Conservation (phyloP, 306 rosid species). For the Trifolium fragiferum region DNA sequence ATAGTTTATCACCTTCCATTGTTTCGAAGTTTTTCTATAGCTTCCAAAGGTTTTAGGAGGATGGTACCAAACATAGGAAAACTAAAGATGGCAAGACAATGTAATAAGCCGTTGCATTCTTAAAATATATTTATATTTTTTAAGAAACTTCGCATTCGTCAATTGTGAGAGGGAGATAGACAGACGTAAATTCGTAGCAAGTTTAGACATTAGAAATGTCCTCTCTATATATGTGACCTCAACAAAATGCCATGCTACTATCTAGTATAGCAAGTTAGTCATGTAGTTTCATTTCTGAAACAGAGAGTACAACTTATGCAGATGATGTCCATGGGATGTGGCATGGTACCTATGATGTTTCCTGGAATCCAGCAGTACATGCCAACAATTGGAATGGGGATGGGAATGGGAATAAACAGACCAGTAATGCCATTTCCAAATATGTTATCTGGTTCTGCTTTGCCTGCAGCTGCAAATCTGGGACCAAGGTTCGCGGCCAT, state of each 20-base stretch:
- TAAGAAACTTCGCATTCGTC: slow-evolving; percentile 10
- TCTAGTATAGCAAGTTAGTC: slow-evolving; percentile 22
- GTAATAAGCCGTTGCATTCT: slow-evolving; percentile 3
- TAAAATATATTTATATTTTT: neutral
- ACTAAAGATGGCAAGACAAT: slow-evolving; percentile 2
- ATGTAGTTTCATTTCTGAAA: slow-evolving; percentile 23
- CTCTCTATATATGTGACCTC: slow-evolving; percentile 25
- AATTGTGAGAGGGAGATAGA: slow-evolving; percentile 12
- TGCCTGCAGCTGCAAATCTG: slow-evolving; percentile 66
- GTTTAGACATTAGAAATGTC: neutral
- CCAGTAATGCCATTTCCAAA: slow-evolving; percentile 80
- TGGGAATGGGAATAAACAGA: slow-evolving; percentile 79
- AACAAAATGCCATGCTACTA: neutral
- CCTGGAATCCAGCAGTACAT: slow-evolving; percentile 86
- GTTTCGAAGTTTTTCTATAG: neutral
- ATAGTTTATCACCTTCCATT: slow-evolving; percentile 9
- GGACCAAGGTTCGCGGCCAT: slow-evolving; percentile 73
- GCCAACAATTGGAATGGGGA: slow-evolving; percentile 82
- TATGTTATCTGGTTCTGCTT: slow-evolving; percentile 62
- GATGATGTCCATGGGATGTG: slow-evolving; percentile 99
- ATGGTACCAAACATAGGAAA: neutral
- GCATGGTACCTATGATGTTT: slow-evolving; percentile 92
- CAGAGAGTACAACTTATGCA: slow-evolving; percentile 50
- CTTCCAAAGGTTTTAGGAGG: slow-evolving; percentile 5
- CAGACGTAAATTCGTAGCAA: neutral